Evolutionary conservation across 352 stramenopile species (phyloP), one percentile per base, ranked within the genome.

Genomic region (Pythium plurisporium): DNA sequence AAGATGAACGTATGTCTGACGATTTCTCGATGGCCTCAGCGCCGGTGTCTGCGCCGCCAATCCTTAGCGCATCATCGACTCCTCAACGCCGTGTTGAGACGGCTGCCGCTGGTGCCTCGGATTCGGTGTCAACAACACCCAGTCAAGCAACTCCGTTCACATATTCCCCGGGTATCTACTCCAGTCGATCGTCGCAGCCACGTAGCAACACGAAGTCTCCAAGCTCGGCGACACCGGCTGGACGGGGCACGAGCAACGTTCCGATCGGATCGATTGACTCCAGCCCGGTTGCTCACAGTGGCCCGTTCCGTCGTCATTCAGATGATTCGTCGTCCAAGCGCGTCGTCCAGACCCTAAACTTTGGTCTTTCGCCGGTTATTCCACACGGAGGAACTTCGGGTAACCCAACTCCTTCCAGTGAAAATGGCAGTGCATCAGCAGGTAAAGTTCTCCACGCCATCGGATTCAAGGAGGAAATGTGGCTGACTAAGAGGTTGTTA

Each of bases 91-190:
- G 41, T 15, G 19, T n/a, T 19, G 38, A 29, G 31, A 37, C 38
- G 4, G 3, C 42, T 7, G 25, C 6, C 26, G 14, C 5, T 17
- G 36, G 38, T 8, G 33, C 5, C 6, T 30, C n/a, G 10, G 41
- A 37, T 29, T 22, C 42, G 5, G 38, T 42, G 9, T 42, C 55
- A 4, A 7, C 48, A 14, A 22, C 49, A 15, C 11, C 45, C 9
- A 53, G 50, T 23, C 50, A 55, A 5, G 20, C 30, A 2, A 22
- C 53, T 6, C 46, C 61, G 5, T 37, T 55, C 38, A 55, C 70
- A 31, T 91, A 91, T 52, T 79, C 70, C 20, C 82, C 82, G 17
- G 82, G 79, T 12, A 87, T 89, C 41, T 89, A 74, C 52, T 91
- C 82, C 14, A 77, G 73, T 29, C 76, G 67, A 17, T 72, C 72